Conservation (phyloP, 176 grass and related monocot genomes). For the Oryza meridionalis region DNA sequence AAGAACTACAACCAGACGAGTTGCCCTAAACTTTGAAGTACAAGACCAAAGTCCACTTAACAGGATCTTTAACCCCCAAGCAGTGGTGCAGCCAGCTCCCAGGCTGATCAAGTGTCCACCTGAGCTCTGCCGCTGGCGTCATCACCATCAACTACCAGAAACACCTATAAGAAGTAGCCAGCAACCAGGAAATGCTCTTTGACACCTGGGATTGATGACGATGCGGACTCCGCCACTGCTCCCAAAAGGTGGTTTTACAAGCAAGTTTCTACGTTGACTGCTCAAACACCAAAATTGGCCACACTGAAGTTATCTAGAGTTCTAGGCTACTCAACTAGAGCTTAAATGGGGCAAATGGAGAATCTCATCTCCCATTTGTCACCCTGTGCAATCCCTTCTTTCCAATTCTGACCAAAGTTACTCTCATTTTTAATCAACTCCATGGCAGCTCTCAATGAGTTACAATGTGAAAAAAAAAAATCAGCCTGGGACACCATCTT, state of each 20-base stretch:
- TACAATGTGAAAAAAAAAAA: not conserved
- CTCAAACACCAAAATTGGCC: not conserved
- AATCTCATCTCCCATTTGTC: not conserved
- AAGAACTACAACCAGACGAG: not conserved
- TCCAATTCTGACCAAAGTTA: slow-evolving; percentile 4
- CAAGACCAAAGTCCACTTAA: not conserved
- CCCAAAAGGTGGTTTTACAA: not conserved
- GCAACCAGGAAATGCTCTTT: too few relatives aligned
- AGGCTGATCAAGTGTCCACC: too few relatives aligned
- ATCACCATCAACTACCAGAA: too few relatives aligned
- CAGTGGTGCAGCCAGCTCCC: not conserved
- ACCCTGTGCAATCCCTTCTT: not conserved
- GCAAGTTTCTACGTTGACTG: not conserved
- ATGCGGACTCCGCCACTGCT: too few relatives aligned
- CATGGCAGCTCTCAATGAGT: not conserved
- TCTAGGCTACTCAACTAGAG: too few relatives aligned
- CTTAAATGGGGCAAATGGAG: not conserved
- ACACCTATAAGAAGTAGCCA: too few relatives aligned
- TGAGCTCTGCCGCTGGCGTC: too few relatives aligned
- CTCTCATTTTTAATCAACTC: not conserved
- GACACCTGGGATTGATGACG: too few relatives aligned
- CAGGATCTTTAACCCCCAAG: not conserved
- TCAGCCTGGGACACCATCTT: not conserved
- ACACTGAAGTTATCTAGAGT: not conserved
- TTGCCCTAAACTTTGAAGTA: not conserved